Percentiles rank a stretch among this genome's conserved stretches.
These are phyloP conservation scores for Hypoxylon sp. DNA, from an alignment of 2,329 filamentous ascomycete genomes.

Conservation along the genomic window DNA sequence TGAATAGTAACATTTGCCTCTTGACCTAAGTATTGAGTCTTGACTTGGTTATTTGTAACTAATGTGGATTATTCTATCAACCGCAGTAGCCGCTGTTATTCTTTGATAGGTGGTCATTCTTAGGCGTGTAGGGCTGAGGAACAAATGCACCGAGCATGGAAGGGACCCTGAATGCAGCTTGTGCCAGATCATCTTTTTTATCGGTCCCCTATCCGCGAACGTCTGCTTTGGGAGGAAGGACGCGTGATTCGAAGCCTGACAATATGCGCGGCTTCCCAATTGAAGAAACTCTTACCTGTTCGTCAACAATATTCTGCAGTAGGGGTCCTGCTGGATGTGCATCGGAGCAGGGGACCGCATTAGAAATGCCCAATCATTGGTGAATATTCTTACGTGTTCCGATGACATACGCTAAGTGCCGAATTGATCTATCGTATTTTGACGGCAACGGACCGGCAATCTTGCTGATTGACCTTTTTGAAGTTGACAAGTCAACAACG, in stretches of 20 bases:
- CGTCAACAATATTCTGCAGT: slow-evolving; percentile 32
- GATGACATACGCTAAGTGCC: slow-evolving; percentile 37
- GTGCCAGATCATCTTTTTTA: slow-evolving; percentile 25
- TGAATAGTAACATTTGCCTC: slow-evolving; percentile 19
- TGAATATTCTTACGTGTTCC: slow-evolving; percentile 28
- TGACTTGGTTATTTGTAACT: slow-evolving; percentile 27
- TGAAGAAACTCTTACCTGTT: slow-evolving; percentile 28
- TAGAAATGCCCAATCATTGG: slow-evolving; percentile 23
- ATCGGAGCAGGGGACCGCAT: slow-evolving; percentile 28
- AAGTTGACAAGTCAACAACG: slow-evolving; percentile 39
- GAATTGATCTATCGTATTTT: slow-evolving; percentile 42
- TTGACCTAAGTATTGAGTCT: slow-evolving; percentile 28
- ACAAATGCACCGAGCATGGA: slow-evolving; percentile 17
- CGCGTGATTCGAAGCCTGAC: slow-evolving; percentile 29
- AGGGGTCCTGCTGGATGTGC: slow-evolving; percentile 39
- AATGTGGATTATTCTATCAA: slow-evolving; percentile 29
- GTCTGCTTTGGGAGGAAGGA: slow-evolving; percentile 18
- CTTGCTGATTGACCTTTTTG: slow-evolving; percentile 24
- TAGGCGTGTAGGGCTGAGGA: slow-evolving; percentile 37
- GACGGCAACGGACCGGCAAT: slow-evolving; percentile 35
- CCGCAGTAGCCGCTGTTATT: slow-evolving; percentile 36
- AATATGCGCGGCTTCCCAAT: slow-evolving; percentile 32
- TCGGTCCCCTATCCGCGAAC: slow-evolving; percentile 1
- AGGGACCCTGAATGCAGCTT: slow-evolving; percentile 33
- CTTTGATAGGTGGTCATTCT: slow-evolving; percentile 30